A percentile compares a stretch with the other conserved stretches of the same genome.
Evolutionary conservation across 148 eudicot species (phyloP).

Genomic region (Nepenthes mirabilis): DNA sequence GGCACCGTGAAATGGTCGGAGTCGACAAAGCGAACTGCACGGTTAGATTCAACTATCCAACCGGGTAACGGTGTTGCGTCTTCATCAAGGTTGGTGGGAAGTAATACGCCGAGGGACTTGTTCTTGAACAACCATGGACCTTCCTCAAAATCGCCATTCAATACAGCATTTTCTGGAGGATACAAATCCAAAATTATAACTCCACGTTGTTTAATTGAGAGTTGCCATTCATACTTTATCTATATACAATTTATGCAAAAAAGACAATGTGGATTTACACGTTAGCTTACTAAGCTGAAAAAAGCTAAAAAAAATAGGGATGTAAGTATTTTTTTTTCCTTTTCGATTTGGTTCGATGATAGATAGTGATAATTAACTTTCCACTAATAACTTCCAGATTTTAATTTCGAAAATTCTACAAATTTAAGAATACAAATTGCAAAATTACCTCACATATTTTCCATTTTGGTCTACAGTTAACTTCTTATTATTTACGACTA

Average conservation of each 20-base stretch:
- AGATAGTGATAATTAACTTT: too few species aligned
- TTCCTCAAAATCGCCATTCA: conserved; percentile 90
- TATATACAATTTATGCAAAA: neutral
- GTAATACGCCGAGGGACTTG: conserved; percentile 72
- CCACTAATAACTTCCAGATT: too few species aligned
- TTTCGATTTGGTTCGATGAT: too few species aligned
- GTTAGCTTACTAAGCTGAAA: too few species aligned
- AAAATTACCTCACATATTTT: too few species aligned
- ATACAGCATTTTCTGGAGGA: conserved; percentile 55
- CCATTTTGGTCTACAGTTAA: too few species aligned
- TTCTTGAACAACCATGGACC: conserved; percentile 90
- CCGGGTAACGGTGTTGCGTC: conserved; percentile 78
- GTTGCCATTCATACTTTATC: neutral
- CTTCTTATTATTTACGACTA: too few species aligned
- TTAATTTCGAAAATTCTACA: too few species aligned
- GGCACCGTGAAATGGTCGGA: conserved; percentile 72
- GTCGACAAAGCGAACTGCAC: conserved; percentile 85
- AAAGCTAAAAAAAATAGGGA: too few species aligned
- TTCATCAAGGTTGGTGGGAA: conserved; percentile 86
- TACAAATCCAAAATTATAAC: neutral
- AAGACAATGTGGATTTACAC: too few species aligned
- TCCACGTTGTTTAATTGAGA: neutral
- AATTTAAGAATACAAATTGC: too few species aligned
- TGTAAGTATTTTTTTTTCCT: too few species aligned
- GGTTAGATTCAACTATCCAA: conserved; percentile 91